phyloP scores from a whole-genome alignment of 2,329 filamentous ascomycete genomes.

The Talaromyces sp. region DNA sequence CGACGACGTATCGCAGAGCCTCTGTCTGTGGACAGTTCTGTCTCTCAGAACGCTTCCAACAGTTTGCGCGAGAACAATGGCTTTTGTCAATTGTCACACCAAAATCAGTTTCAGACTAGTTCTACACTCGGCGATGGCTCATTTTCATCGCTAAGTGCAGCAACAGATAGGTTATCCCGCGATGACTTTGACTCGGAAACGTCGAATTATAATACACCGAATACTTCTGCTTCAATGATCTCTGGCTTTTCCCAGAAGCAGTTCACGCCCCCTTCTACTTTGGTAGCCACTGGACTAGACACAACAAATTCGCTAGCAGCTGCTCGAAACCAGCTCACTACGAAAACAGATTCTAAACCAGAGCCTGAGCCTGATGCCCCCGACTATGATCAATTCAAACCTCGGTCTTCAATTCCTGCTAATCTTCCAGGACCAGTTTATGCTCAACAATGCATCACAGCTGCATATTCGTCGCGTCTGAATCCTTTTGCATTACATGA shows the following conservation, averaged over 20 bases:
- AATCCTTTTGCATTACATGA: conserved; percentile 84
- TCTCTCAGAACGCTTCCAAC: not conserved
- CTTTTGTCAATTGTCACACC: not conserved
- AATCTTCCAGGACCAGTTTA: conserved; percentile 70
- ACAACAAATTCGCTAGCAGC: not conserved
- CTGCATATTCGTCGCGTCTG: conserved; percentile 81
- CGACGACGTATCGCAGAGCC: conserved; percentile 8
- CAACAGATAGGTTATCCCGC: conserved; percentile 11
- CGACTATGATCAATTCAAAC: conserved; percentile 51
- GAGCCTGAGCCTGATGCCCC: not conserved
- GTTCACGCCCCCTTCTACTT: conserved; percentile 21
- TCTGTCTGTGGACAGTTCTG: not conserved
- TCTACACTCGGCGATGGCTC: not conserved
- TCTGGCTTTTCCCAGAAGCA: conserved; percentile 19
- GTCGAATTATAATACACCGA: conserved; percentile 18
- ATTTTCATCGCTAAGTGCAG: conserved; percentile 12
- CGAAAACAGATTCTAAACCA: not conserved
- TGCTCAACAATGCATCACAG: conserved; percentile 83
- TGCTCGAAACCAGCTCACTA: not conserved
- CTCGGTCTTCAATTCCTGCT: conserved; percentile 77
- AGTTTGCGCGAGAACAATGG: not conserved
- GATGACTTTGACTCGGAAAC: conserved; percentile 15
- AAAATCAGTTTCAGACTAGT: not conserved
- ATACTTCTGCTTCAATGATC: conserved; percentile 21
- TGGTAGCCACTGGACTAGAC: conserved; percentile 14